Evolutionary conservation across 768 basidiomycete genomes (phyloP).

Genomic region (Nidularia pulvinata): DNA sequence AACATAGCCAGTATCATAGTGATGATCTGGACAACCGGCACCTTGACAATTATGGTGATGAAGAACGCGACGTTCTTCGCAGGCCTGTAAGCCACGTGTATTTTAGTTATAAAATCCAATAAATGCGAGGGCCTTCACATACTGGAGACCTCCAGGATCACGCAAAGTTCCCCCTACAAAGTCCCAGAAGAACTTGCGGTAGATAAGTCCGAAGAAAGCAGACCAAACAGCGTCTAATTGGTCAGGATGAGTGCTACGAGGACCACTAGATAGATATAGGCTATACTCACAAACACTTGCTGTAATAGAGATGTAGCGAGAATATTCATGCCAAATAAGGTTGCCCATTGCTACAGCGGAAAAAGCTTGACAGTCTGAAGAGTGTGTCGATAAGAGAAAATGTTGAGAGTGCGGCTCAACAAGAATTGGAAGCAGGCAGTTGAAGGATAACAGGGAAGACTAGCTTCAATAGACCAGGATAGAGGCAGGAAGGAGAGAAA

Average conservation of each 20-base stretch:
- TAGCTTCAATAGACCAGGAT: slow-evolving; percentile 33
- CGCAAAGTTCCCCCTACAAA: slow-evolving; percentile 83
- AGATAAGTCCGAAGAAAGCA: slow-evolving; percentile 76
- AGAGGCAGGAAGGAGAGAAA: slow-evolving; percentile 22
- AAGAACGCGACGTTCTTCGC: slow-evolving; percentile 61
- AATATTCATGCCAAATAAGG: slow-evolving; percentile 80
- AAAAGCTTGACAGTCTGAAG: slow-evolving; percentile 3
- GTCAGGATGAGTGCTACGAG: not conserved
- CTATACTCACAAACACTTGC: slow-evolving; percentile 69
- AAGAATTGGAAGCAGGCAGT: slow-evolving; percentile 12
- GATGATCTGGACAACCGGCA: slow-evolving; percentile 72
- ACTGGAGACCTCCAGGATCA: slow-evolving; percentile 82
- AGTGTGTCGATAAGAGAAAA: slow-evolving; percentile 5
- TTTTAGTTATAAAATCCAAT: not conserved
- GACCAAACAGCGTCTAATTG: slow-evolving; percentile 77
- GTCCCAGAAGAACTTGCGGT: slow-evolving; percentile 97
- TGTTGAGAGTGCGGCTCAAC: slow-evolving; percentile 9
- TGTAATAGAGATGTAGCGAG: slow-evolving; percentile 66
- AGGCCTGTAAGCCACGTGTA: slow-evolving; percentile 39
- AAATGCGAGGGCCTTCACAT: slow-evolving; percentile 22
- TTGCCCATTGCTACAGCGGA: slow-evolving; percentile 62
- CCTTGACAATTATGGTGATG: slow-evolving; percentile 72
- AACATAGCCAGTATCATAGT: slow-evolving; percentile 59
- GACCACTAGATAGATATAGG: not conserved
- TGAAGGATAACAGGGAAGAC: slow-evolving; percentile 29